A percentile compares a stretch with the other conserved stretches of the same genome.
phyloP scores from a whole-genome alignment of 2,329 filamentous ascomycete genomes.

The Chrysoporthe austroafricana region DNA sequence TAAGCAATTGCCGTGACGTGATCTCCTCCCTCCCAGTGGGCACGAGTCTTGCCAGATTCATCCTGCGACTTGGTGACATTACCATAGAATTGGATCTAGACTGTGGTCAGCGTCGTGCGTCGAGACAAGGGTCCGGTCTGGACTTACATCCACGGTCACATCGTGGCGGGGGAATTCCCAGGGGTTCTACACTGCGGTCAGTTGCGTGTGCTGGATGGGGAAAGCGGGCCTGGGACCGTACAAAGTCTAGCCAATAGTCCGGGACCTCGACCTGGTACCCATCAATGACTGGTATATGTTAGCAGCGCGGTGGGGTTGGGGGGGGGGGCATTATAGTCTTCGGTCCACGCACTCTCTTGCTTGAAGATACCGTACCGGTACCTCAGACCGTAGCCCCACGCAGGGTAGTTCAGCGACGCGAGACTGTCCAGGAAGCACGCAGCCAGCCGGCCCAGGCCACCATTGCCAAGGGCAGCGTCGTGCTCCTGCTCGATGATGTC shows the following conservation, averaged over 20 bases:
- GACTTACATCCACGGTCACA: conserved; percentile 80
- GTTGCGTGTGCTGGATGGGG: not conserved
- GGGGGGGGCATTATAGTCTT: not conserved
- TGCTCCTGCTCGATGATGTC: conserved; percentile 94
- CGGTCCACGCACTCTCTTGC: conserved; percentile 68
- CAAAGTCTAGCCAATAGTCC: conserved; percentile 94
- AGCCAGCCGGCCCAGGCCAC: conserved; percentile 89
- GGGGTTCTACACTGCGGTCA: conserved; percentile 62
- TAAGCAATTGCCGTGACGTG: conserved; percentile 91
- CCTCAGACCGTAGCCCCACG: conserved; percentile 95
- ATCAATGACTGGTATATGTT: conserved; percentile 63
- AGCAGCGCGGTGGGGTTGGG: not conserved
- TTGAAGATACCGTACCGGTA: conserved; percentile 99
- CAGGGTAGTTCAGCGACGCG: conserved; percentile 91
- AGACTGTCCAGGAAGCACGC: conserved; percentile 97
- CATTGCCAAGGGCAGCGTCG: conserved; percentile 94
- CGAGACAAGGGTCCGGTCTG: conserved; percentile 2
- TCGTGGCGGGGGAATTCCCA: conserved; percentile 98
- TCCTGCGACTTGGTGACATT: conserved; percentile 76
- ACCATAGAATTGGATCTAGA: conserved; percentile 88
- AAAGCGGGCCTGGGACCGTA: not conserved
- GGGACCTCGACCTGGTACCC: conserved; percentile 98
- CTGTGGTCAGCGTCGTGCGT: not conserved
- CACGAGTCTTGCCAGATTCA: conserved; percentile 73
- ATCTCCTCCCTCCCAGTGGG: conserved; percentile 90